Conservation (phyloP, 1,284 basidiomycete genomes). For the Trichosporon ovoides region DNA sequence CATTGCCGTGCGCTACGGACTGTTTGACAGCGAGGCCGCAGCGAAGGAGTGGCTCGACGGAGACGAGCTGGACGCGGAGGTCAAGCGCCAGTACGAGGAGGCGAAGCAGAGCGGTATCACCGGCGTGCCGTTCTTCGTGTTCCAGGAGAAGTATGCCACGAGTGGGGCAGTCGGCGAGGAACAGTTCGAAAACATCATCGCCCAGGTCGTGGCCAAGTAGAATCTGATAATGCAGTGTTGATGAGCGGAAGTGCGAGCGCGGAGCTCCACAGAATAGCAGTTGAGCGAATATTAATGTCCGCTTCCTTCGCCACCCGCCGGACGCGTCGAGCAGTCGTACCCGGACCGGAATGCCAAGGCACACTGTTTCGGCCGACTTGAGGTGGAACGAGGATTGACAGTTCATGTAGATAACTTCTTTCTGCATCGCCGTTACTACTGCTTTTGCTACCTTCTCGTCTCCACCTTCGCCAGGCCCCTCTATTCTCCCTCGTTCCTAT, state of each 20-base stretch:
- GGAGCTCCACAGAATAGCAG: no score
- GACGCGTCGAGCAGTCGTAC: no score
- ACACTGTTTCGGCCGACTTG: no score
- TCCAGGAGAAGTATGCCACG: constrained; percentile 44
- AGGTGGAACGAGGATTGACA: no score
- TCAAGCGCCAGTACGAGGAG: constrained; percentile 29
- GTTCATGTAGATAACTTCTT: no score
- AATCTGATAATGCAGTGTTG: not conserved
- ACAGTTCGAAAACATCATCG: constrained; percentile 48
- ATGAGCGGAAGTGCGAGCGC: no score
- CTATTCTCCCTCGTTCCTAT: not conserved
- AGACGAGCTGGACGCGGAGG: constrained; percentile 34
- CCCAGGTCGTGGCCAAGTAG: not conserved
- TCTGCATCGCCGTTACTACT: no score
- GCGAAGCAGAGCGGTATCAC: constrained; percentile 43
- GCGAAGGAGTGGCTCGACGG: constrained; percentile 33
- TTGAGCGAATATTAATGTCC: no score
- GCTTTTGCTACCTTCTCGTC: not conserved
- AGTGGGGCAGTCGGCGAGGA: constrained; percentile 50
- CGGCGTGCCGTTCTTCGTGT: constrained; percentile 51
- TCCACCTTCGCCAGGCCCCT: not conserved
- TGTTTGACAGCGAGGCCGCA: constrained; percentile 37
- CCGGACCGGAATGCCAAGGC: no score
- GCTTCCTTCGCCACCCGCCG: no score
- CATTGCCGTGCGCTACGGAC: constrained; percentile 38